phyloP scores from a whole-genome alignment of 2,329 filamentous ascomycete genomes.

The Grosmannia clavigera region DNA sequence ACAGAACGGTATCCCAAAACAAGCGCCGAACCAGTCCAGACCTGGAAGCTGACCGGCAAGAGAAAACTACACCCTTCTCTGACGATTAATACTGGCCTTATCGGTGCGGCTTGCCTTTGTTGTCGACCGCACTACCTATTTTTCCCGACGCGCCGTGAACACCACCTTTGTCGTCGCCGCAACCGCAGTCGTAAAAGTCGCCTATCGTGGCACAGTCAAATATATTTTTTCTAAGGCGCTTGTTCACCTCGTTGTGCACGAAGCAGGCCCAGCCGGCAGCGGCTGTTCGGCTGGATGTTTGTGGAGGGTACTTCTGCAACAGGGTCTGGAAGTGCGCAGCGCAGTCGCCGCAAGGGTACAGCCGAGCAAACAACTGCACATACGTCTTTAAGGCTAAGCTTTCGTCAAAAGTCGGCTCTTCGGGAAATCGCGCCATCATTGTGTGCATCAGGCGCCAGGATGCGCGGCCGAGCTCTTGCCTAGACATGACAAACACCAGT shows the following conservation, averaged over 20 bases:
- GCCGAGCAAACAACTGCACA: slow-evolving; percentile 52
- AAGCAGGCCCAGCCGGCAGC: slow-evolving; percentile 58
- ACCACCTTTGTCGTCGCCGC: slow-evolving; percentile 49
- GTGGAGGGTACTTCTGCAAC: slow-evolving; percentile 49
- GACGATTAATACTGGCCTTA: background rate
- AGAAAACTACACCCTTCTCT: background rate
- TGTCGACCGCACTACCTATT: slow-evolving; percentile 7
- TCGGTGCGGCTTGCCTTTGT: background rate
- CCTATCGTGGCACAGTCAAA: slow-evolving; percentile 58
- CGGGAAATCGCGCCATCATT: slow-evolving; percentile 58
- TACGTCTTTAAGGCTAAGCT: slow-evolving; percentile 50
- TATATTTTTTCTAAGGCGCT: slow-evolving; percentile 44
- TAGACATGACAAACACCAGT: background rate
- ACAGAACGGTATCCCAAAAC: background rate
- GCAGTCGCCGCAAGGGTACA: slow-evolving; percentile 61
- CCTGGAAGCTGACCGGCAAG: background rate
- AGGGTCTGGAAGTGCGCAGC: slow-evolving; percentile 54
- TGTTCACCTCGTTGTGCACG: slow-evolving; percentile 56
- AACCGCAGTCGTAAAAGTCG: slow-evolving; percentile 61
- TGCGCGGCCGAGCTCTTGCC: slow-evolving; percentile 47
- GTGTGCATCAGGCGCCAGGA: slow-evolving; percentile 62
- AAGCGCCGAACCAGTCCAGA: background rate
- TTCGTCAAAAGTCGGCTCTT: slow-evolving; percentile 50
- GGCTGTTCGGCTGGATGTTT: slow-evolving; percentile 49
- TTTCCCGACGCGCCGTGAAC: slow-evolving; percentile 19